These are phyloP conservation scores for Yarrowia alimentaria DNA, from an alignment of 805 yeast genomes.

Conservation along the genomic window DNA sequence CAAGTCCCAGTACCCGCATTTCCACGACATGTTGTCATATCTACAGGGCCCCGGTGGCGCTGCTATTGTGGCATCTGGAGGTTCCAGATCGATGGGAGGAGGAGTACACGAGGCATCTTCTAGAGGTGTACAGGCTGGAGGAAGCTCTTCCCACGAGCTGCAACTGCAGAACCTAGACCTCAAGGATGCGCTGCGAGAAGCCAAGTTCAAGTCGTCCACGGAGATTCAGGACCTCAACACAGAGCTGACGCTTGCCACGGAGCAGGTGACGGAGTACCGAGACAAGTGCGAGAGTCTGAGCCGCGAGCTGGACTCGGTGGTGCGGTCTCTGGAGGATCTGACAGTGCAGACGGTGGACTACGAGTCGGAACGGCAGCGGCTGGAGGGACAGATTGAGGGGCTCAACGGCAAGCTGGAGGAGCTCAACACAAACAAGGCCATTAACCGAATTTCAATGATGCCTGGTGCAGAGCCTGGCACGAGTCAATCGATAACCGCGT, in stretches of 20 bases:
- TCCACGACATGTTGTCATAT: constrained; percentile 16
- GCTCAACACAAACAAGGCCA: too few relatives aligned
- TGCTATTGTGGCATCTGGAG: background rate
- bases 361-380: constrained; percentile 37
- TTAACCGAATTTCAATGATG: too few relatives aligned
- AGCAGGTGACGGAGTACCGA: constrained; percentile 36
- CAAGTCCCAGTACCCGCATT: constrained; percentile 11
- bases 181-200: constrained; percentile 32
- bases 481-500: constrained; percentile 34
- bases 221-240: constrained; percentile 33
- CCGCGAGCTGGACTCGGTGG: constrained; percentile 38
- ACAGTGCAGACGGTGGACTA: constrained; percentile 42
- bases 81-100: background rate
- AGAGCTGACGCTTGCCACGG: constrained; percentile 33
- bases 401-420: constrained; percentile 33
- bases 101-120: too few relatives aligned
- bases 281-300: constrained; percentile 38
- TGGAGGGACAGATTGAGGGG: constrained; percentile 36
- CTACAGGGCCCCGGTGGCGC: too few relatives aligned
- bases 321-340: constrained; percentile 40
- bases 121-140: too few relatives aligned
- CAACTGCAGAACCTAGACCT: too few relatives aligned
- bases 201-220: constrained; percentile 33
- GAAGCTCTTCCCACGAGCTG: background rate
- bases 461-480: constrained; percentile 21